Conservation (phyloP, 2,329 filamentous ascomycete genomes). For the Metarhizium rileyi region DNA sequence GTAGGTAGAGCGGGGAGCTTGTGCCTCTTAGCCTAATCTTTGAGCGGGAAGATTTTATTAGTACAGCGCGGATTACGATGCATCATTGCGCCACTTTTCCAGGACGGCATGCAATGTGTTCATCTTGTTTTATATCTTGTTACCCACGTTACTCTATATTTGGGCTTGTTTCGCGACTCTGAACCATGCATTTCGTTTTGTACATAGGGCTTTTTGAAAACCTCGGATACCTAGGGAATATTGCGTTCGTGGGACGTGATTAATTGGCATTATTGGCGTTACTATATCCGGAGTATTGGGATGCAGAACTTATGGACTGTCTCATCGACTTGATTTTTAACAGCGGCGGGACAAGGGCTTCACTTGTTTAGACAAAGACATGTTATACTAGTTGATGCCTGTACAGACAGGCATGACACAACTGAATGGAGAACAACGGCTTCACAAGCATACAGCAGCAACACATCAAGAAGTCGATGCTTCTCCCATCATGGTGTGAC, state of each 20-base stretch:
- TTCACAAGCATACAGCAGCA: neutral
- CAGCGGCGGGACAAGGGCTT: neutral
- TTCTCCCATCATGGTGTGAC: neutral
- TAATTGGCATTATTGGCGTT: slow-evolving; percentile 21
- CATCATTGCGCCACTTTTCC: neutral
- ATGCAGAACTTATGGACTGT: neutral
- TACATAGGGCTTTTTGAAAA: slow-evolving; percentile 17
- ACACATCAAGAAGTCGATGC: neutral
- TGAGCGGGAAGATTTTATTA: neutral
- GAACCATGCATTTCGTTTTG: slow-evolving; percentile 11
- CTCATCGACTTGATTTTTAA: slow-evolving; percentile 4
- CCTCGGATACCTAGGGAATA: slow-evolving; percentile 15
- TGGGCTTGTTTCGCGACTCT: neutral
- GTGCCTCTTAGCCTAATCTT: neutral
- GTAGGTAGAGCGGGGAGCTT: neutral
- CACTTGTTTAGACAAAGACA: slow-evolving; percentile 4
- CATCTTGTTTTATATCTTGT: slow-evolving; percentile 5
- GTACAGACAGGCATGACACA: slow-evolving; percentile 1
- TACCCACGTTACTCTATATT: neutral
- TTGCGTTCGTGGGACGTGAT: slow-evolving; percentile 9
- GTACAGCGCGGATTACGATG: neutral
- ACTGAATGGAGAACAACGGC: neutral
- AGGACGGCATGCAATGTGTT: neutral
- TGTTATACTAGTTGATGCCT: slow-evolving; percentile 1
- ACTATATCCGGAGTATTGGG: slow-evolving; percentile 1